These are phyloP conservation scores for Sugiyamaella valdiviana DNA, from an alignment of 805 yeast species.

Conservation along the genomic window DNA sequence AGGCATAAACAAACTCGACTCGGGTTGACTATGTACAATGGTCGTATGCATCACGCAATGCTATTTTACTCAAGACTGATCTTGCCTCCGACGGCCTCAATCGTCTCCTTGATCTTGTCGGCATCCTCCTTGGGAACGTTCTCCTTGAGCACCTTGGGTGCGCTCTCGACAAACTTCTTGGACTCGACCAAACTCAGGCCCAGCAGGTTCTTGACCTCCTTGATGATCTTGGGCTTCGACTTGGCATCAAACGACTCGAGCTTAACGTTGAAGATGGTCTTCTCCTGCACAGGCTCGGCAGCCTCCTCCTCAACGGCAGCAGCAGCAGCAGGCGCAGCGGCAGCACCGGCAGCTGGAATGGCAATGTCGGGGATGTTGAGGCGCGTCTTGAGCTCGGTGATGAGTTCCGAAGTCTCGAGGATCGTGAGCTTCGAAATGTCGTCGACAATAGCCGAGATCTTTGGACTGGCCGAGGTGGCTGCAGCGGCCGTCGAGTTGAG, in stretches of 20 bases:
- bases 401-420: conserved; percentile 84
- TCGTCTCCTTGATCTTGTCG: conserved; percentile 85
- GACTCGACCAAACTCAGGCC: conserved; percentile 94
- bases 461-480: conserved; percentile 63
- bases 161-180: conserved; percentile 95
- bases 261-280: conserved; percentile 87
- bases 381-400: conserved; percentile 59
- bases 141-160: conserved; percentile 94
- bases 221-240: conserved; percentile 93
- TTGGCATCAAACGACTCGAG: conserved; percentile 91
- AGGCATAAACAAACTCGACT: too few relatives aligned
- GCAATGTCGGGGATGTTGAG: conserved; percentile 93
- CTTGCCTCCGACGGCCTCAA: conserved; percentile 95
- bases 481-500: conserved; percentile 35
- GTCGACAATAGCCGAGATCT: conserved; percentile 80
- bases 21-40: not conserved
- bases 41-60: not conserved
- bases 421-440: conserved; percentile 86
- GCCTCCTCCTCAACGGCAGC: conserved; percentile 68
- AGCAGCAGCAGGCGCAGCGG: conserved; percentile 58
- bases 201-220: conserved; percentile 87
- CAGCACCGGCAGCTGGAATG: conserved; percentile 65
- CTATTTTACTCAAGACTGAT: conserved; percentile 73
- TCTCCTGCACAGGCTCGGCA: conserved; percentile 81
- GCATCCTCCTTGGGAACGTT: conserved; percentile 97